Evolutionary conservation across 768 basidiomycete genomes (phyloP).

Genomic region (Lentinula guzmanii): DNA sequence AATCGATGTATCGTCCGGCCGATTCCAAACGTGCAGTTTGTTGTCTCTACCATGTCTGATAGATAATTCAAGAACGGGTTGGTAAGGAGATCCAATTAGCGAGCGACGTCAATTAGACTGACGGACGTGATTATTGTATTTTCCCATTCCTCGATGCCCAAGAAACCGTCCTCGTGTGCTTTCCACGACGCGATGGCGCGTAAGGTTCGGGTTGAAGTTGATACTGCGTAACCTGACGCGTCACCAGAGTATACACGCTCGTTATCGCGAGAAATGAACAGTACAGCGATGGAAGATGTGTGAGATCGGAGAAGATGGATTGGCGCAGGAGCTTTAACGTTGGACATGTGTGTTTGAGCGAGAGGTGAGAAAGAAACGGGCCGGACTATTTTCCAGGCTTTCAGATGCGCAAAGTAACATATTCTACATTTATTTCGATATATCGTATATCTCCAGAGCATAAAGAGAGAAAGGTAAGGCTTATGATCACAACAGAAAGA

Average conservation of each 20-base stretch:
- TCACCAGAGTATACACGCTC: slow-evolving; percentile 87
- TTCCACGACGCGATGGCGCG: slow-evolving; percentile 73
- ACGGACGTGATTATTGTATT: slow-evolving; percentile 72
- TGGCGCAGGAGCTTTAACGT: slow-evolving; percentile 42
- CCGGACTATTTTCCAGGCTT: not conserved
- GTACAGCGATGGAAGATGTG: slow-evolving; percentile 48
- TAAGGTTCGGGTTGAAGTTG: slow-evolving; percentile 71
- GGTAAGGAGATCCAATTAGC: too few relatives aligned
- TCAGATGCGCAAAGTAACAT: too few relatives aligned
- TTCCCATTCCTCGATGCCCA: slow-evolving; percentile 76
- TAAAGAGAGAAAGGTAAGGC: too few relatives aligned
- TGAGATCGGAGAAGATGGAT: slow-evolving; percentile 75
- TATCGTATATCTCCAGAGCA: too few relatives aligned
- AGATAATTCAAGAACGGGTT: not conserved
- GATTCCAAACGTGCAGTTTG: slow-evolving; percentile 71
- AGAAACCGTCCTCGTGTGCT: slow-evolving; percentile 71
- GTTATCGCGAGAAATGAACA: slow-evolving; percentile 67
- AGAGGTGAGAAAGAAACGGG: not conserved
- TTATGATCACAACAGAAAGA: too few relatives aligned
- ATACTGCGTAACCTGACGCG: slow-evolving; percentile 63
- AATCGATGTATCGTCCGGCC: slow-evolving; percentile 36
- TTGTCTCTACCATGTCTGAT: slow-evolving; percentile 81
- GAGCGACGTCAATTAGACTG: not conserved
- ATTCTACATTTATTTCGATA: too few relatives aligned
- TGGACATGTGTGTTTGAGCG: not conserved